These are phyloP conservation scores for Fonsecaea pedrosoi DNA, from an alignment of 2,329 filamentous ascomycete species.

Conservation along the genomic window DNA sequence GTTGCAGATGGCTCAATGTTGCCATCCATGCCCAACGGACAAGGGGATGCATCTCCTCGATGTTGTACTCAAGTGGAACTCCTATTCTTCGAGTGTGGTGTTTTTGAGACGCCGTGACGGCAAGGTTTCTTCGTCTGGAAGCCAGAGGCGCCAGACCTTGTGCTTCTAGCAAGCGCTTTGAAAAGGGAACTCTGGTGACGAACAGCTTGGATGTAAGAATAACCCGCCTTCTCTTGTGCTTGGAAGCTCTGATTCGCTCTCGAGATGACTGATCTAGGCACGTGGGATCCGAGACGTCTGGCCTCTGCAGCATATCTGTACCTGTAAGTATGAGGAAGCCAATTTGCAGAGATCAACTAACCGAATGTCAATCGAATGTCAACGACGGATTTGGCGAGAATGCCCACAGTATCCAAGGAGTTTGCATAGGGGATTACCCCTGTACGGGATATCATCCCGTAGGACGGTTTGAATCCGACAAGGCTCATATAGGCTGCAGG, in stretches of 20 bases:
- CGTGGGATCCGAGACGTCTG: conserved; percentile 78
- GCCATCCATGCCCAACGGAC: conserved; percentile 74
- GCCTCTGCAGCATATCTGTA: conserved; percentile 60
- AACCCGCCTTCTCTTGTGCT: conserved; percentile 18
- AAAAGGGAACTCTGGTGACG: conserved; percentile 3
- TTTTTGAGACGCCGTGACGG: conserved; percentile 17
- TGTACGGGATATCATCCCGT: conserved; percentile 83
- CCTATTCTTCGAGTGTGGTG: conserved; percentile 58
- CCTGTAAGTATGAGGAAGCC: conserved; percentile 43
- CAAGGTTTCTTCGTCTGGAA: conserved; percentile 7
- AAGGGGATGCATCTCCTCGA: conserved; percentile 73
- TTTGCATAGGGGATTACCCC: conserved; percentile 93
- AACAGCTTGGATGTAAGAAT: conserved; percentile 18
- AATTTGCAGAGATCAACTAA: conserved; percentile 23
- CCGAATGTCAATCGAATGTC: conserved; percentile 60
- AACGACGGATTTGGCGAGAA: conserved; percentile 67
- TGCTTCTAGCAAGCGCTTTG: not conserved
- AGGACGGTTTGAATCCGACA: conserved; percentile 89
- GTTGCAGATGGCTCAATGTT: conserved; percentile 65
- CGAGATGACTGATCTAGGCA: conserved; percentile 67
- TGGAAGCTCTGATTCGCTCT: conserved; percentile 29
- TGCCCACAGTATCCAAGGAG: conserved; percentile 86
- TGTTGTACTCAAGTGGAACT: conserved; percentile 81
- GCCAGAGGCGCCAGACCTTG: not conserved
- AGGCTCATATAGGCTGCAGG: conserved; percentile 86